Base-by-base conservation (phyloP, 768 basidiomycete genomes). In the Mycena indigotica region DNA sequence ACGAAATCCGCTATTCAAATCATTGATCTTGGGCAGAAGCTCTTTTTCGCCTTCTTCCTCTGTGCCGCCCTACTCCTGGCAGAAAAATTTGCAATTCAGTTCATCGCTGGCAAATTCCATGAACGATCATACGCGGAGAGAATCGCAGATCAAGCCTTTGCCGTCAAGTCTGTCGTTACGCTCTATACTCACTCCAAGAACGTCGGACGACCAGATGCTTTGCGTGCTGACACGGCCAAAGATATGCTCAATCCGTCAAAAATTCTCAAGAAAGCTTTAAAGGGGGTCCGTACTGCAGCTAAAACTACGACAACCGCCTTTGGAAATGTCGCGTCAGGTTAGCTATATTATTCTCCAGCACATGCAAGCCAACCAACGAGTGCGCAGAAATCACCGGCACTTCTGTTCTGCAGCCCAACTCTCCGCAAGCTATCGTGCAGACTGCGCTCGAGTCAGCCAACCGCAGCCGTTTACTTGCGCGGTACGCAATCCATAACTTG, bases 1-100 rank as follows among this genome's bases (percentile, higher is more conserved):
- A 67, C 70, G 48, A 63, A 66, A 3, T 72, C 68, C 52, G 74
- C 69, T 55, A 60, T 71, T 38, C 66, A 72, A 32, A 80, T 81
- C 25, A 73, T 93, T 50, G 70, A 74, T 44, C 75, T 87, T 19
- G 75, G 89, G 35, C 81, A 77, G 3, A 87, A 86, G 67, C 72
- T 93, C 25, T 76, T 92, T 5, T 93, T 95, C 66, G 90, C 85
- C 6, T 68, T 89, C 49, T 81, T 86, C 67, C 66, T 95, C 48
- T 90, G 86, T 66, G 71, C 87, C 0, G 80, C 80, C 25, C 77
- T 93, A 24, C 80, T 95, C 5, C 78, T 89, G 12, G 86, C 82
- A 53, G 93, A 95, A 71, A 97, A 97, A 67, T 83, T 95, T 58
- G 71, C 88, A 15, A 90, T 97, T 48, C 94, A 95, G 69, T 85